These are phyloP conservation scores for Oehlia diaphana DNA, from an alignment of 192 early-diverging fungal genomes.

Conservation along the genomic window DNA sequence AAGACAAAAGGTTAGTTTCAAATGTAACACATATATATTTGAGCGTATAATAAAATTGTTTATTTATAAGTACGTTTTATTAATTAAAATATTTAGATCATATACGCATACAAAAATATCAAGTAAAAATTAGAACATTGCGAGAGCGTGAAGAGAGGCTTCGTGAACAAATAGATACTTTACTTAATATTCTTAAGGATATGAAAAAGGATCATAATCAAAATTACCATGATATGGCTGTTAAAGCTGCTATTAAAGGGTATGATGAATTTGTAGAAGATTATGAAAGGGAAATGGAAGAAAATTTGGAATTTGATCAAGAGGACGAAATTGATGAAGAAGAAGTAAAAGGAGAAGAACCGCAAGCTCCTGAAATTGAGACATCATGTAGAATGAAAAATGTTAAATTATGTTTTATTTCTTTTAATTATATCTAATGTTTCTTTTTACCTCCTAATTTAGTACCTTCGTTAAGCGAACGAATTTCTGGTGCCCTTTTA, in stretches of 20 bases:
- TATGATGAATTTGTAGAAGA: conserved; percentile 61
- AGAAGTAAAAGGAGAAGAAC: neutral
- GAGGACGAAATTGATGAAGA: conserved; percentile 40
- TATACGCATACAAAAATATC: neutral
- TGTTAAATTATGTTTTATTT: conserved; percentile 27
- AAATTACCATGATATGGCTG: conserved; percentile 73
- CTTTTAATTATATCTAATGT: neutral
- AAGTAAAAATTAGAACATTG: neutral
- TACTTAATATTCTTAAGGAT: conserved; percentile 41
- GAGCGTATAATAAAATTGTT: neutral
- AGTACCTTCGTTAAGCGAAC: neutral
- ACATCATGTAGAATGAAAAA: conserved; percentile 33
- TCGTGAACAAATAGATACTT: conserved; percentile 38
- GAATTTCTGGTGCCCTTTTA: neutral
- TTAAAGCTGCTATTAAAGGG: conserved; percentile 55
- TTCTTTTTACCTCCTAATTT: neutral
- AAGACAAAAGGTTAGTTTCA: neutral
- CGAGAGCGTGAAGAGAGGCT: conserved; percentile 30
- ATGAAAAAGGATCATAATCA: conserved; percentile 68
- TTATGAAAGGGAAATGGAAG: conserved; percentile 37
- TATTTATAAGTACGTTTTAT: neutral
- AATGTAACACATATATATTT: neutral
- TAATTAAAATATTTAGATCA: neutral
- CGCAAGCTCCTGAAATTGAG: conserved; percentile 21
- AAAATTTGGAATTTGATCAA: conserved; percentile 22